Percentiles rank a stretch among this genome's conserved stretches.
Evolutionary conservation across 2,329 filamentous ascomycete species (phyloP).

Genomic region (Penicillium brasilianum): DNA sequence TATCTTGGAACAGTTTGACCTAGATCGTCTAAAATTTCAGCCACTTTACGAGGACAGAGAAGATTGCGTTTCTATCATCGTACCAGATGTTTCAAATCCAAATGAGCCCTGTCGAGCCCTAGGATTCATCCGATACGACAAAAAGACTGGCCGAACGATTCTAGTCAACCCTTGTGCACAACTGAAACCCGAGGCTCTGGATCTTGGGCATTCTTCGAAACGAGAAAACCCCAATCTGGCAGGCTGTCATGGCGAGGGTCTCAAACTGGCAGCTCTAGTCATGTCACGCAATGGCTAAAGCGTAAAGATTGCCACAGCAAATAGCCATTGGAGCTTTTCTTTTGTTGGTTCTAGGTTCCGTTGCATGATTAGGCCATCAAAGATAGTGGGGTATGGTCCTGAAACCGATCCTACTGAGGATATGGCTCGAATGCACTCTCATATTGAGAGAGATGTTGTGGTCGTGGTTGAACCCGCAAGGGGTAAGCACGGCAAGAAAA

Average conservation of each 20-base stretch:
- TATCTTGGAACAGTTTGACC: neutral
- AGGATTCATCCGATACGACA: neutral
- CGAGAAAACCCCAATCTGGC: neutral
- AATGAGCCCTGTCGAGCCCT: neutral
- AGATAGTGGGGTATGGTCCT: too few relatives aligned
- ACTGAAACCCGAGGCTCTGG: neutral
- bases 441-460: too few relatives aligned
- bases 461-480: too few relatives aligned
- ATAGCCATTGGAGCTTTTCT: neutral
- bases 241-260: conserved; percentile 3
- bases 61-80: too few relatives aligned
- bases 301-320: neutral
- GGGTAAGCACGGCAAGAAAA: too few relatives aligned
- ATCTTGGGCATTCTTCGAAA: conserved; percentile 1
- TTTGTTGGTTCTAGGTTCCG: neutral
- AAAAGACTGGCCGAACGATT: neutral
- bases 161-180: neutral
- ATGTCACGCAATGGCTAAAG: neutral
- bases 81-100: neutral
- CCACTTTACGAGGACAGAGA: conserved; percentile 1
- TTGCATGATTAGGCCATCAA: neutral
- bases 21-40: conserved; percentile 1
- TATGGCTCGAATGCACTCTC: too few relatives aligned
- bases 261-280: neutral
- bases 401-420: too few relatives aligned